Evolutionary conservation across 805 yeast species (phyloP), one percentile per base, ranked within the genome.

Genomic region (Lachancea quebecensis): DNA sequence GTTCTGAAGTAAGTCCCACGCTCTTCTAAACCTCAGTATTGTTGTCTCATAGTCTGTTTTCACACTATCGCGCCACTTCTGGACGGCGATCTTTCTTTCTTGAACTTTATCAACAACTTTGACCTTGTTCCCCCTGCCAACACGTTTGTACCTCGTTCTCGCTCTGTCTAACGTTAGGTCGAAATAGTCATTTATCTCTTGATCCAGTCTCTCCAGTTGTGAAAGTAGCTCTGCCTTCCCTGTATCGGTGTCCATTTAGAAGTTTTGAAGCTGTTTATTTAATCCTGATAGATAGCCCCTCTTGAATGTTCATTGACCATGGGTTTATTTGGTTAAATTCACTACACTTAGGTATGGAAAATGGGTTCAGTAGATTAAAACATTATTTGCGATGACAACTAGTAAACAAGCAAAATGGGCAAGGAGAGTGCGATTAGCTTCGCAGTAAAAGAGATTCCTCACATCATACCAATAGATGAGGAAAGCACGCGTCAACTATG

Each of bases 381-480:
- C 25, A 21, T 21, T 21, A 21, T 21, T 21, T 7, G 25, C 25
- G 7, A 21, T 21, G 25, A 21, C 7, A 21, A 21, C 25, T 21
- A 21, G 25, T 21, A 21, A 21, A 21, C 7, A 21, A 21, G 25
- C 25, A 21, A 21, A 10, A 61, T 63, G 66, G 58, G 66, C 2
- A 59, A 47, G 35, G 35, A 45, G 1, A 51, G 57, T 15, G 69
- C 67, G 25, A 50, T 61, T 11, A 51, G 52, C 9, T 61, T 54
- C 47, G 66, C 66, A 7, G 27, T 52, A 1, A 44, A 45, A 25
- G 43, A 53, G 30, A 52, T 62, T 29, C 68, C 69, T 2, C 48
- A 56, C 15, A 63, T 65, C 28, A 42, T 63, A 21, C 67, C 68
- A 1, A 42, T 62, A 21, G 63, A 60, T 39, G 57, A 57, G 35